These are phyloP conservation scores for Leishmania amazonensis DNA, from an alignment of 208 protist genomes.

Conservation along the genomic window DNA sequence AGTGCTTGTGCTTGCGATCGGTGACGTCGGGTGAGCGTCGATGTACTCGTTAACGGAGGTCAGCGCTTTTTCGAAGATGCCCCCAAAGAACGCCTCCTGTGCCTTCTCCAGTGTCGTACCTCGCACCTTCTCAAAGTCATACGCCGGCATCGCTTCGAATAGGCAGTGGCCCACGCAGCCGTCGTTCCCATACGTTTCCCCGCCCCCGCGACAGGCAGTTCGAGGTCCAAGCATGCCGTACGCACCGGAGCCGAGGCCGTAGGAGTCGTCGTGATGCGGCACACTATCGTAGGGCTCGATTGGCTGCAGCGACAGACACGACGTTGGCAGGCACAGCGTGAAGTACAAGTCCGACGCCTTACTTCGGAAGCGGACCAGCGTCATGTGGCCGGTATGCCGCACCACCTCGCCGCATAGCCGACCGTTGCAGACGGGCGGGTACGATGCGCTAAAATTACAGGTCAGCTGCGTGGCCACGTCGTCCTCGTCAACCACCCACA, in stretches of 20 bases:
- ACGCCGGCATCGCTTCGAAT: slow-evolving; percentile 32
- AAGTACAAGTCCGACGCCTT: slow-evolving; percentile 36
- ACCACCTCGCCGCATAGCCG: slow-evolving; percentile 51
- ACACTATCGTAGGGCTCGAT: slow-evolving; percentile 65
- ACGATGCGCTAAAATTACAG: slow-evolving; percentile 57
- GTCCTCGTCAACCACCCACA: slow-evolving; percentile 86
- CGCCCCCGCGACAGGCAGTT: slow-evolving; percentile 17
- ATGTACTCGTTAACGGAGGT: slow-evolving; percentile 19
- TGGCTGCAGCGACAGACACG: slow-evolving; percentile 55
- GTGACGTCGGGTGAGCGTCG: not conserved
- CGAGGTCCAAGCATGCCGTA: slow-evolving; percentile 57
- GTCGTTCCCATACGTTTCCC: not conserved
- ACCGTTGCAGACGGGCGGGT: slow-evolving; percentile 76
- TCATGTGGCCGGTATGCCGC: slow-evolving; percentile 64
- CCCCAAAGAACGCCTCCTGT: slow-evolving; percentile 23
- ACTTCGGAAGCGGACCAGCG: slow-evolving; percentile 61
- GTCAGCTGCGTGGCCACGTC: slow-evolving; percentile 74
- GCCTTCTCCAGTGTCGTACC: slow-evolving; percentile 24
- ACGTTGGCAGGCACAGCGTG: slow-evolving; percentile 59
- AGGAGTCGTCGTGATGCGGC: slow-evolving; percentile 24
- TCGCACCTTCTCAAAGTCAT: slow-evolving; percentile 27
- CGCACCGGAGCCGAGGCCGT: slow-evolving; percentile 32
- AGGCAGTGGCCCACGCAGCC: slow-evolving; percentile 21
- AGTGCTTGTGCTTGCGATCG: not conserved
- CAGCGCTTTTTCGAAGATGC: slow-evolving; percentile 31